A percentile compares a stretch with the other conserved stretches of the same genome.
Conservation (phyloP, 2,329 filamentous ascomycete genomes). For the Whalleya microplaca region DNA sequence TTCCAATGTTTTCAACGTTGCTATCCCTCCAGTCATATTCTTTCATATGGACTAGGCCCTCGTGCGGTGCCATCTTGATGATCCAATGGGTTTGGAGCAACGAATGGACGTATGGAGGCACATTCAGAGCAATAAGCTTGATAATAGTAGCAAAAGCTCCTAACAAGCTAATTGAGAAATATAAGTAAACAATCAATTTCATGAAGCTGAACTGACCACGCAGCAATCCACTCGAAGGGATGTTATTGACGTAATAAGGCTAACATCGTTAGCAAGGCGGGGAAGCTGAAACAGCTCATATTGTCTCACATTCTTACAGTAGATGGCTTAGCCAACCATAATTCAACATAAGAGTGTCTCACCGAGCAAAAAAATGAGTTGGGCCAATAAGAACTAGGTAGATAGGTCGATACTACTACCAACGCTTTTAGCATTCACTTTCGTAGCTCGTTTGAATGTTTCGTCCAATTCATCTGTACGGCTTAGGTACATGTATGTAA, state of each 20-base stretch:
- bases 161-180: no score
- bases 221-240: slow-evolving; percentile 4
- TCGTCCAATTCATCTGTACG: no score
- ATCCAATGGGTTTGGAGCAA: neutral
- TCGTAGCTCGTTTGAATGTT: no score
- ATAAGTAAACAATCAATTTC: no score
- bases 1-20: slow-evolving; percentile 68
- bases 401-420: no score
- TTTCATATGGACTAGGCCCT: slow-evolving; percentile 64
- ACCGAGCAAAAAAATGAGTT: neutral
- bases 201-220: slow-evolving; percentile 3
- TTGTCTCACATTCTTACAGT: neutral
- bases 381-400: no score
- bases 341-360: neutral
- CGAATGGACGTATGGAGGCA: neutral
- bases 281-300: slow-evolving; percentile 16
- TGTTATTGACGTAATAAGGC: slow-evolving; percentile 28
- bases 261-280: slow-evolving; percentile 16
- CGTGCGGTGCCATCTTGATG: slow-evolving; percentile 59
- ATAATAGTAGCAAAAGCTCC: no score
- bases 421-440: no score
- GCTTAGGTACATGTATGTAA: neutral
- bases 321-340: neutral
- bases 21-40: slow-evolving; percentile 71
- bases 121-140: neutral